These are phyloP conservation scores for Marchantia polymorpha DNA, from an alignment of 225 moss, liverwort and hornwort genomes.

Conservation along the genomic window DNA sequence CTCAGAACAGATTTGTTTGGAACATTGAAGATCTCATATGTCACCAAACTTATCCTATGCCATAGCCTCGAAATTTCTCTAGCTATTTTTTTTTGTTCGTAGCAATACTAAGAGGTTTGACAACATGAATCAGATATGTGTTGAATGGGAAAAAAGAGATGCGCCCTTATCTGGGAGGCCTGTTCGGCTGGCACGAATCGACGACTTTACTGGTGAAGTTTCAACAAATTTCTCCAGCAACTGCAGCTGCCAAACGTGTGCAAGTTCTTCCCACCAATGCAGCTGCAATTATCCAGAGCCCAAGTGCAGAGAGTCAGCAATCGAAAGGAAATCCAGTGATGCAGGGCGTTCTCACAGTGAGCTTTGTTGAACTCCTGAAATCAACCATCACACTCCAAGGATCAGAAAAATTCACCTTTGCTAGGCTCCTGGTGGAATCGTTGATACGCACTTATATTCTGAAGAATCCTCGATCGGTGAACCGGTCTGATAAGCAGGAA, in stretches of 20 bases:
- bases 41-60: too few species aligned
- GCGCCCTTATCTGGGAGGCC: constrained; percentile 14
- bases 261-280: too few species aligned
- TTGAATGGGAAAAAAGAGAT: constrained; percentile 25
- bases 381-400: constrained; percentile 16
- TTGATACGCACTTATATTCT: constrained; percentile 21
- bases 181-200: constrained; percentile 20
- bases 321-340: neutral
- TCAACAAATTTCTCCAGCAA: constrained; percentile 11
- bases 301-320: neutral
- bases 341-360: constrained; percentile 17
- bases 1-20: too few species aligned
- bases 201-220: constrained; percentile 26
- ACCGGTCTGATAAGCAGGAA: neutral
- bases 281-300: neutral
- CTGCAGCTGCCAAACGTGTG: neutral
- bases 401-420: constrained; percentile 1
- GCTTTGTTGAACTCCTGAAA: constrained; percentile 16
- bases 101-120: neutral
- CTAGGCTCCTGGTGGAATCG: constrained; percentile 8
- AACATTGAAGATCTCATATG: too few species aligned
- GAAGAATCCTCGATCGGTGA: neutral
- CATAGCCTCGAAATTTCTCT: too few species aligned
- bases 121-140: constrained; percentile 10
- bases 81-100: neutral